Conservation (phyloP, 1,284 basidiomycete genomes). For the Coriolopsis trogii region DNA sequence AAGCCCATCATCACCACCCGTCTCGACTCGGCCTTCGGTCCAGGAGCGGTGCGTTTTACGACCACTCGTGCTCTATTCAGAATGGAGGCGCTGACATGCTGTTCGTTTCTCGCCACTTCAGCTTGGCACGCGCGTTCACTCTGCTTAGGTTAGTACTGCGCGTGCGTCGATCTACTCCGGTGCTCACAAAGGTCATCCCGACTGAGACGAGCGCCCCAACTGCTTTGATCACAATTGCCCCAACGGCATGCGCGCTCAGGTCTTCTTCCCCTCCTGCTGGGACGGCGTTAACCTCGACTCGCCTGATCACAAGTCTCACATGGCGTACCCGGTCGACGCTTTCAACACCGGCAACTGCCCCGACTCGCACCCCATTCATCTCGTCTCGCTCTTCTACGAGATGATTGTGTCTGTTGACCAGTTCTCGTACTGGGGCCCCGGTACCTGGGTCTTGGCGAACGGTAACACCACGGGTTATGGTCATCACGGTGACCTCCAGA, state of each 20-base stretch:
- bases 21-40: slow-evolving; percentile 35
- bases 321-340: slow-evolving; percentile 47
- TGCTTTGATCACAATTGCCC: slow-evolving; percentile 38
- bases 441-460: slow-evolving; percentile 34
- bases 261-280: slow-evolving; percentile 50
- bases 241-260: slow-evolving; percentile 44
- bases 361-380: slow-evolving; percentile 31
- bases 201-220: no score
- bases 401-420: slow-evolving; percentile 20
- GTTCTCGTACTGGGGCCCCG: slow-evolving; percentile 27
- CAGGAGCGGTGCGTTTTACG: slow-evolving; percentile 18
- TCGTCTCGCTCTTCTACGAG: slow-evolving; percentile 36
- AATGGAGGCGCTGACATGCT: background rate
- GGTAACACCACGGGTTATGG: slow-evolving; percentile 36
- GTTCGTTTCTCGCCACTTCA: background rate
- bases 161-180: no score
- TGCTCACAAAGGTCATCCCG: slow-evolving; percentile 26
- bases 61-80: background rate
- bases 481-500: slow-evolving; percentile 39
- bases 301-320: no score
- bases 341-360: slow-evolving; percentile 36
- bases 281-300: slow-evolving; percentile 45
- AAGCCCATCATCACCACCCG: slow-evolving; percentile 29
- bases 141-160: slow-evolving; percentile 38
- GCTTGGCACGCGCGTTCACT: slow-evolving; percentile 33